Conservation (phyloP, 139 green algal species). For the Chlamydomonas schloesseri region DNA sequence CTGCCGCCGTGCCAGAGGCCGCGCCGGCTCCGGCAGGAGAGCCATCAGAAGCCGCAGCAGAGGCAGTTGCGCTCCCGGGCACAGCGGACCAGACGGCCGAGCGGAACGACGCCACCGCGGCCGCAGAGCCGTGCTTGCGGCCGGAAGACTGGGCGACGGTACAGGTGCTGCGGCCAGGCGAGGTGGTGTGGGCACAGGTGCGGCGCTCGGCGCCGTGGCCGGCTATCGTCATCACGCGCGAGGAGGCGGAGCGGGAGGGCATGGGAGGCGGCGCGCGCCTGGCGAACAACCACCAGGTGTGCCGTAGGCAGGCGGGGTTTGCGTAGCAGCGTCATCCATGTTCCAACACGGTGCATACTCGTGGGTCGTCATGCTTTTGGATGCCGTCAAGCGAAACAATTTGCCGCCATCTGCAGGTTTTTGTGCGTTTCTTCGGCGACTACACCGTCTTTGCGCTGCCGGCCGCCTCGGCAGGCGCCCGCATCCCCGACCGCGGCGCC, state of each 20-base stretch:
- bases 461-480: not conserved
- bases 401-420: not conserved
- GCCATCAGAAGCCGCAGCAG: too few relatives aligned
- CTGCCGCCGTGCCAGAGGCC: too few relatives aligned
- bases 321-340: too few relatives aligned
- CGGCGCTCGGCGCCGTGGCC: conserved; percentile 71
- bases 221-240: conserved; percentile 66
- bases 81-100: too few relatives aligned
- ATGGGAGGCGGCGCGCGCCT: not conserved
- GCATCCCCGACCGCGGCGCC: conserved; percentile 29
- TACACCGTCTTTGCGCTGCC: conserved; percentile 34
- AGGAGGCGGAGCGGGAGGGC: conserved; percentile 55
- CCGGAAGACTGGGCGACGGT: not conserved
- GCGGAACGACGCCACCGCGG: not conserved
- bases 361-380: too few relatives aligned
- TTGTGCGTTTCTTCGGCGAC: conserved; percentile 35
- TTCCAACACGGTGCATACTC: too few relatives aligned
- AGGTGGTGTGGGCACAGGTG: conserved; percentile 71
- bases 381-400: too few relatives aligned
- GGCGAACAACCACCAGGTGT: too few relatives aligned
- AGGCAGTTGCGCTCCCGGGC: too few relatives aligned
- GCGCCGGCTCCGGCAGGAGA: too few relatives aligned
- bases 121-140: not conserved
- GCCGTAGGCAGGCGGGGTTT: too few relatives aligned
- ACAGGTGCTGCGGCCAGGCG: conserved; percentile 56